phyloP scores from a whole-genome alignment of 495 filamentous ascomycete species.

The Tuber umbilicatum region DNA sequence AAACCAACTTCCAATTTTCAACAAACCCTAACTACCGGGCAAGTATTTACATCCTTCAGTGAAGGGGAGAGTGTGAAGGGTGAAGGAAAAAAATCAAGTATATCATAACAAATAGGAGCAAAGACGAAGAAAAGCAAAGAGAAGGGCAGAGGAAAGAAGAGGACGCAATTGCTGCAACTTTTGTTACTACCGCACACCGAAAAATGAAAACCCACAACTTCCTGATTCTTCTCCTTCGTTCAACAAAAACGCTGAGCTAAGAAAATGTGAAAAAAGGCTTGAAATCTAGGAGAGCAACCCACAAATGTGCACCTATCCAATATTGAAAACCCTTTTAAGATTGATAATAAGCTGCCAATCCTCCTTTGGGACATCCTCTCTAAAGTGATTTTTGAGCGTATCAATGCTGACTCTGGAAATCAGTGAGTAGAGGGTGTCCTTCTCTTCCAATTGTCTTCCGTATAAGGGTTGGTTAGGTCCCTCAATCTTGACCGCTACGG shows the following conservation, averaged over 20 bases:
- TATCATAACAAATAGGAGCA: neutral
- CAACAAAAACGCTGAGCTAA: neutral
- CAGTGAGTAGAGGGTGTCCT: constrained; percentile 76
- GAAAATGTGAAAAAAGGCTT: neutral
- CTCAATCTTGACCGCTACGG: constrained; percentile 96
- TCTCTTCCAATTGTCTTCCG: constrained; percentile 91
- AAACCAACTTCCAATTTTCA: neutral
- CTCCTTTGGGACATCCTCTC: constrained; percentile 80
- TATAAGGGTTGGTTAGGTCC: constrained; percentile 91
- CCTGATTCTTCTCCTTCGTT: neutral
- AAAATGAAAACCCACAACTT: neutral
- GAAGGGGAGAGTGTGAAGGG: neutral
- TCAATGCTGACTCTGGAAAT: constrained; percentile 87
- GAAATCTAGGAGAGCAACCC: neutral
- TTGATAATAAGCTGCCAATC: constrained; percentile 85
- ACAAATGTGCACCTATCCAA: constrained; percentile 51
- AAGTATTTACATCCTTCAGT: constrained; percentile 1
- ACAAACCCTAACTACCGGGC: neutral
- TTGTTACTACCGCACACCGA: neutral
- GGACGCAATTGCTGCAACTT: neutral
- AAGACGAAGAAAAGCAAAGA: neutral
- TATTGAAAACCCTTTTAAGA: constrained; percentile 94
- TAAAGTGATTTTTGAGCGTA: constrained; percentile 91
- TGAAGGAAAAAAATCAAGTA: neutral
- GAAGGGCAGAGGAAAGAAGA: neutral